Base-by-base conservation (phyloP, 2,329 filamentous ascomycete genomes). In the Setomelanomma holmii region DNA sequence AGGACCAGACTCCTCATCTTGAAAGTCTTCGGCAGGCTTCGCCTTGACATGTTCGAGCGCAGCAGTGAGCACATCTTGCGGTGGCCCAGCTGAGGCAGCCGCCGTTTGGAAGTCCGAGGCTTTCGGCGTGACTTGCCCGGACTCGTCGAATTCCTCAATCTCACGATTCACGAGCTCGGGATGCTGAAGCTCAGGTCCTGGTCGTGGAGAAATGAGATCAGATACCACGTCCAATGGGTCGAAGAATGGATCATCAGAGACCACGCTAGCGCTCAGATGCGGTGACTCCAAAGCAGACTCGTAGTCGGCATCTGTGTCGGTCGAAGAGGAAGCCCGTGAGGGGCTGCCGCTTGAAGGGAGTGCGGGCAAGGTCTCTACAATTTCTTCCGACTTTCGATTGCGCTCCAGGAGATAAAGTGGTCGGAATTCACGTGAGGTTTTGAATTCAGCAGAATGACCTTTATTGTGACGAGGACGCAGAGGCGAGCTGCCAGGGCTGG, bases 331-430 rank as follows among this genome's bases (percentile, higher is more conserved):
- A 12, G 67, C 60, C 20, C 49, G 51, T 3, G 67, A 71, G 1
- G 78, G 74, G 3, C 75, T 74, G 12, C 75, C 74, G 58, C 79
- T 81, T 0, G 76, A 75, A 11, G 79, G 81, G 12, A 86, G 74
- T 22, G 80, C 81, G 5, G 85, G 83, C 1, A 86, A 71, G 3
- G 77, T 66, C 36, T 80, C 74, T 4, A 67, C 64, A 12, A 68
- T 47, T 30, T 72, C 69, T 19, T 63, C 55, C 17, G 66, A 60
- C 48, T 75, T 74, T 19, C 71, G 60, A 39, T 73, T 84, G 23
- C 80, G 86, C 72, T 96, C 90, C 5, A 96, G 85, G 19, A 96
- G 86, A 74, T 90, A 93, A 7, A 97, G 78, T 0, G 93, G 93
- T 61, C 89, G 87, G 65, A 93, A 88, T 68, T 95, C 91, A 16